These are phyloP conservation scores for Pyrenochaeta sp. DNA, from an alignment of 2,329 filamentous ascomycete species.

Conservation along the genomic window DNA sequence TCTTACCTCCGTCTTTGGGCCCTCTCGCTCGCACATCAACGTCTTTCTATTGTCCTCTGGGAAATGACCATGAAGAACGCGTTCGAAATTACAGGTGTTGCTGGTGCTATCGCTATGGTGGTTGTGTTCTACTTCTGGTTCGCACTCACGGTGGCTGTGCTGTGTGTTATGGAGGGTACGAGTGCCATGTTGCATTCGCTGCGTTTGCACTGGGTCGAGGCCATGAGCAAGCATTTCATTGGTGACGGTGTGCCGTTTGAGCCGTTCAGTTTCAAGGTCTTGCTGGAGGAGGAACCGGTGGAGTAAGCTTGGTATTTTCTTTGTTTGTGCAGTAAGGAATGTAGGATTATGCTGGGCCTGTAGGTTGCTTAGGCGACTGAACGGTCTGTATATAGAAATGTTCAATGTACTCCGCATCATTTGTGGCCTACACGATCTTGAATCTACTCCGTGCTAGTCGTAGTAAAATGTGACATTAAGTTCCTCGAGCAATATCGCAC, in stretches of 20 bases:
- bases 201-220: conserved; percentile 94
- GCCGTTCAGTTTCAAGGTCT: conserved; percentile 85
- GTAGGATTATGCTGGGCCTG: conserved; percentile 17
- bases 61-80: conserved; percentile 88
- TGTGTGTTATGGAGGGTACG: conserved; percentile 95
- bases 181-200: conserved; percentile 94
- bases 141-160: conserved; percentile 77
- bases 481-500: background rate
- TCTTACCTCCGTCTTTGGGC: conserved; percentile 99
- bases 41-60: conserved; percentile 96
- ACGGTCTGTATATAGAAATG: conserved; percentile 18
- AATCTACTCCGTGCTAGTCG: background rate
- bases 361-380: background rate
- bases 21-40: conserved; percentile 94
- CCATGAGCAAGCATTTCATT: conserved; percentile 97
- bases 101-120: conserved; percentile 82
- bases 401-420: background rate
- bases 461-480: background rate
- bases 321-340: conserved; percentile 3
- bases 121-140: conserved; percentile 91
- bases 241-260: conserved; percentile 86
- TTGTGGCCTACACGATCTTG: background rate
- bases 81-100: conserved; percentile 70
- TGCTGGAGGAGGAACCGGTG: conserved; percentile 79
- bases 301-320: conserved; percentile 34